Percentiles rank a stretch among this genome's conserved stretches.
These are phyloP conservation scores for Trifolium fragiferum DNA, from an alignment of 306 rosid genomes.

Conservation along the genomic window DNA sequence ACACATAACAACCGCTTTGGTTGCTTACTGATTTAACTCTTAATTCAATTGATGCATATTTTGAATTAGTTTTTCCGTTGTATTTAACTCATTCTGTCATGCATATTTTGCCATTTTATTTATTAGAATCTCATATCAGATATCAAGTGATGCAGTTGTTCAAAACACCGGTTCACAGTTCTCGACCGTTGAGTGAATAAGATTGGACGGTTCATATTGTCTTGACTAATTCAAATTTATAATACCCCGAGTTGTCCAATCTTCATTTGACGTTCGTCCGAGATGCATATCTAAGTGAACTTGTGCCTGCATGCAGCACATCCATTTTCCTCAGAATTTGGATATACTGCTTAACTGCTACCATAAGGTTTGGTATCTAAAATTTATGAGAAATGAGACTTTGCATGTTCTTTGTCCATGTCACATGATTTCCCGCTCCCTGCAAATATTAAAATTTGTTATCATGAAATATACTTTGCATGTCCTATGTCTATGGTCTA, in stretches of 20 bases:
- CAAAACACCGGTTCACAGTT: not conserved
- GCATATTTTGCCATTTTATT: not conserved
- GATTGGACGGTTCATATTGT: not conserved
- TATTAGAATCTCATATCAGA: not conserved
- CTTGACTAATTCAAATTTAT: not conserved
- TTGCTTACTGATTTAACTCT: not conserved
- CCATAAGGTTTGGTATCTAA: not conserved
- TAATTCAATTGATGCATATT: slow-evolving; percentile 36
- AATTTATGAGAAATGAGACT: not conserved
- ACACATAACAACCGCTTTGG: slow-evolving; percentile 42
- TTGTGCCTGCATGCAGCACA: not conserved
- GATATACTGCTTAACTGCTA: not conserved
- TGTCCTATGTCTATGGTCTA: not conserved
- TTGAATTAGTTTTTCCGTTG: not conserved
- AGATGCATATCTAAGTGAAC: not conserved
- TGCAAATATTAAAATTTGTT: not conserved
- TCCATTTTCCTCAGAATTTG: not conserved
- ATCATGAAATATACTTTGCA: slow-evolving; percentile 10
- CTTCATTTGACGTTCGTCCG: not conserved
- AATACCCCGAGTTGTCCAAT: not conserved
- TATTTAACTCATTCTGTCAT: not conserved
- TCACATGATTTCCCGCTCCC: slow-evolving; percentile 21
- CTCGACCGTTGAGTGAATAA: not conserved
- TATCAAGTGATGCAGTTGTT: not conserved
- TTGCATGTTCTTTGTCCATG: not conserved